phyloP scores from a whole-genome alignment of 2,329 filamentous ascomycete species.

The Ophiostoma triangulosporum region DNA sequence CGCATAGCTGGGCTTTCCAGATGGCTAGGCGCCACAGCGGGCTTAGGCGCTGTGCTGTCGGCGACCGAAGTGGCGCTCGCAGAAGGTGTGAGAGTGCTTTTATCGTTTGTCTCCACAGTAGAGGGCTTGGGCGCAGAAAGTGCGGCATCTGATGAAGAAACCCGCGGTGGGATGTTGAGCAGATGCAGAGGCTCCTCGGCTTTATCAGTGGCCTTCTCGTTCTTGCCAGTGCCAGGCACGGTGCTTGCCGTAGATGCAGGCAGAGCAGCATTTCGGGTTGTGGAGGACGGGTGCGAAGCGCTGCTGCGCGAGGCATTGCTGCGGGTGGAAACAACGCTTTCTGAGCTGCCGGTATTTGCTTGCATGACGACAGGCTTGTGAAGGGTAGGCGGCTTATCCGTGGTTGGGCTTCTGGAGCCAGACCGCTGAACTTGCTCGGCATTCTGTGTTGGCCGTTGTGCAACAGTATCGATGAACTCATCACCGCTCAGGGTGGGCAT shows the following conservation, averaged over 20 bases:
- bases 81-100: background rate
- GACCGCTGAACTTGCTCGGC: constrained; percentile 20
- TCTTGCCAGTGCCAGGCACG: constrained; percentile 27
- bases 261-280: constrained; percentile 43
- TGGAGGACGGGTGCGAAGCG: too few species aligned
- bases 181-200: constrained; percentile 41
- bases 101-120: background rate
- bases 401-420: constrained; percentile 22
- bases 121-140: background rate
- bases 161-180: constrained; percentile 46
- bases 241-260: constrained; percentile 36
- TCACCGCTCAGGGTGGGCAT: constrained; percentile 51
- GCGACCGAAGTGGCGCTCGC: background rate
- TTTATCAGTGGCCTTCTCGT: constrained; percentile 25
- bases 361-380: constrained; percentile 19
- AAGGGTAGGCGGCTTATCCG: constrained; percentile 25
- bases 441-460: constrained; percentile 23
- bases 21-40: constrained; percentile 20
- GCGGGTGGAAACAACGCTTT: constrained; percentile 46
- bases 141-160: constrained; percentile 27
- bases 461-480: constrained; percentile 27
- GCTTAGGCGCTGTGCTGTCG: background rate
- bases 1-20: constrained; percentile 60
- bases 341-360: constrained; percentile 45
- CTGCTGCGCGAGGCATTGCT: constrained; percentile 45